Evolutionary conservation across 2,329 filamentous ascomycete species (phyloP), one percentile per base, ranked within the genome.

Genomic region (Zasmidium citrigriseum): DNA sequence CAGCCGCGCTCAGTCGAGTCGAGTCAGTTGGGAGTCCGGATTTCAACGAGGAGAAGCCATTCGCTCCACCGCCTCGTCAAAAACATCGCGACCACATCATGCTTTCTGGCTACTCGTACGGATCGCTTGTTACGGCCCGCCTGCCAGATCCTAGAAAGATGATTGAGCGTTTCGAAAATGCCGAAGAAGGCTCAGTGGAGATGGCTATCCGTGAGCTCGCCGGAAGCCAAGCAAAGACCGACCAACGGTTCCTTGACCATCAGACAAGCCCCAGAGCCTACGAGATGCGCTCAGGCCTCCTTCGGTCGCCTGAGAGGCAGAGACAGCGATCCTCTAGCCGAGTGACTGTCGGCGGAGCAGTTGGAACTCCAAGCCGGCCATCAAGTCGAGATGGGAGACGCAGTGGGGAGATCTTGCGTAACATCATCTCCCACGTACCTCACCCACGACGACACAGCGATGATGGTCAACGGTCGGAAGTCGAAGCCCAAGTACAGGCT

Each of bases 31-130:
- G 29, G 24, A 22, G 52, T 25, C n/a, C 46, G 18, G 23, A 21
- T 21, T 55, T 58, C 18, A 46, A 58, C 11, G 12, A 24, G 7
- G 29, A 22, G 7, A 18, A 24, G 16, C 46, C 46, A 24, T 24
- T 49, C 22, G 20, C 46, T 24, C 16, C 22, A 3, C 16, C 3
- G 10, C 9, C 22, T 14, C 22, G 22, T 18, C 21, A 18, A 20
- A 16, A 18, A 16, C 44, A 52, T 41, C 16, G 16, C 20, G 41
- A 62, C 10, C 34, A 58, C 11, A 62, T 87, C 0, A 67, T 96
- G 4, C 78, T 95, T 5, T 88, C 84, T 1, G 93, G 93, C 12
- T 97, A 97, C 73, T 96, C 92, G 0, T 97, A 97, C 73, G 95
- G 95, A 46, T 90, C 91, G 3, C 83, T 96, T 69, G 84, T 98